Base-by-base conservation (phyloP, 2,329 filamentous ascomycete species). In the Aspergillus pseudoviridinutans region DNA sequence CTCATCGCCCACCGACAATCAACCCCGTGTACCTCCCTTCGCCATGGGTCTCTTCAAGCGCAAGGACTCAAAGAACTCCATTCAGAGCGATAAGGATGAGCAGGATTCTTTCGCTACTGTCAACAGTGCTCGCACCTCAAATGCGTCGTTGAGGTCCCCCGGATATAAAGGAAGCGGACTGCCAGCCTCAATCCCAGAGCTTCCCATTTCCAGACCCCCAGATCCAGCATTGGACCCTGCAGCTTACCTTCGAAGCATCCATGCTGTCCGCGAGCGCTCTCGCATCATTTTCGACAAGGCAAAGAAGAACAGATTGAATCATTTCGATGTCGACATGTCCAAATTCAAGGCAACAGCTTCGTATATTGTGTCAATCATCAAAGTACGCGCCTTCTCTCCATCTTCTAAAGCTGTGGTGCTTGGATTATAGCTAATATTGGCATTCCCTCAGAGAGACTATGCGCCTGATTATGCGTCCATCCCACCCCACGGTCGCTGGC, bases 331-430 rank as follows among this genome's bases (percentile, higher is more conserved):
- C 50, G 92, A 97, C 74, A 86, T 92, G 82, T 77, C 76, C 76
- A 95, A 93, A 75, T 93, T 96, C 72, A 76, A 82, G 49, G 89
- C 93, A 63, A 93, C 93, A 1, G 91, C 92, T 14, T 84, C 84
- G 49, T 96, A 96, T 72, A 89, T 96, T 9, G 87, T 93, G n/a
- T 87, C 89, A 44, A 93, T 97, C 62, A 96, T 97, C 79, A 96
- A 95, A 88, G 92, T 92, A 78, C 20, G 14, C 29, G 32, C 20
- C n/a, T 29, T 51, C 32, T 38, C 32, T n/a, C 35, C 29, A 10
- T 50, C 54, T 41, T 47, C 49, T 46, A 27, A 51, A 54, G 52
- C 54, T 49, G 56, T 49, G 54, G 56, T 56, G 47, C 22, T 51
- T 44, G 62, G 53, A 57, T 50, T 50, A 9, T 41, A 51, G 3